Evolutionary conservation across 495 filamentous ascomycete genomes (phyloP).

Genomic region (Aspergillus steynii): DNA sequence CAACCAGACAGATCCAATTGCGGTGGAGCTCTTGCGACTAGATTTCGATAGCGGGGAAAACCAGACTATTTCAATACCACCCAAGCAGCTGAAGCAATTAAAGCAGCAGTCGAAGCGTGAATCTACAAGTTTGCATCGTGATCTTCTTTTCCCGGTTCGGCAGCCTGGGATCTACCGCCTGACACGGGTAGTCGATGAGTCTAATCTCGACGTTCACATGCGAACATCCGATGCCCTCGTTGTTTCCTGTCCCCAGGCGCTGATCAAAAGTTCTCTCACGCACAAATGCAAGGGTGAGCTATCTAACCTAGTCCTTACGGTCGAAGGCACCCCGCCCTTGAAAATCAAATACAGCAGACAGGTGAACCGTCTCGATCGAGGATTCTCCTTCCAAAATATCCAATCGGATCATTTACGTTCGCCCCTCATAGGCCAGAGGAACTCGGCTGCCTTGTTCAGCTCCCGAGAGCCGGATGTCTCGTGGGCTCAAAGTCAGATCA

Average conservation of each 20-base stretch:
- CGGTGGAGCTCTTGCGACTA: conserved; percentile 80
- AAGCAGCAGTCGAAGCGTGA: conserved; percentile 64
- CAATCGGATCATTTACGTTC: conserved; percentile 85
- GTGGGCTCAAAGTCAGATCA: conserved; percentile 75
- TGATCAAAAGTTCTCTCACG: conserved; percentile 60
- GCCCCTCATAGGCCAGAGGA: conserved; percentile 61
- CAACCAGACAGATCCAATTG: conserved; percentile 85
- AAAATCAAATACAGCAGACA: conserved; percentile 86
- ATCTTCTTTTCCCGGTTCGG: conserved; percentile 66
- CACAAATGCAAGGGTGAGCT: conserved; percentile 81
- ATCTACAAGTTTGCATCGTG: conserved; percentile 55
- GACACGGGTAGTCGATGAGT: conserved; percentile 82
- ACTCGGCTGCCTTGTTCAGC: conserved; percentile 55
- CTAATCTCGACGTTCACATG: conserved; percentile 86
- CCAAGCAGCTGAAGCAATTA: conserved; percentile 75
- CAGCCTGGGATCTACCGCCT: conserved; percentile 86
- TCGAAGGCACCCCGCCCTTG: conserved; percentile 88
- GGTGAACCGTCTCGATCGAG: conserved; percentile 72
- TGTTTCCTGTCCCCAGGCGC: conserved; percentile 77
- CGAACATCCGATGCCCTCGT: conserved; percentile 73
- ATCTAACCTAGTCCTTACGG: conserved; percentile 77
- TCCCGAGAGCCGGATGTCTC: conserved; percentile 58
- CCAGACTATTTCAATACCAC: conserved; percentile 72
- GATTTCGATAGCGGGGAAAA: conserved; percentile 78
- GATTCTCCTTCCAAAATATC: conserved; percentile 83